phyloP scores from a whole-genome alignment of 2,329 filamentous ascomycete species.

The Bisporella sp. region DNA sequence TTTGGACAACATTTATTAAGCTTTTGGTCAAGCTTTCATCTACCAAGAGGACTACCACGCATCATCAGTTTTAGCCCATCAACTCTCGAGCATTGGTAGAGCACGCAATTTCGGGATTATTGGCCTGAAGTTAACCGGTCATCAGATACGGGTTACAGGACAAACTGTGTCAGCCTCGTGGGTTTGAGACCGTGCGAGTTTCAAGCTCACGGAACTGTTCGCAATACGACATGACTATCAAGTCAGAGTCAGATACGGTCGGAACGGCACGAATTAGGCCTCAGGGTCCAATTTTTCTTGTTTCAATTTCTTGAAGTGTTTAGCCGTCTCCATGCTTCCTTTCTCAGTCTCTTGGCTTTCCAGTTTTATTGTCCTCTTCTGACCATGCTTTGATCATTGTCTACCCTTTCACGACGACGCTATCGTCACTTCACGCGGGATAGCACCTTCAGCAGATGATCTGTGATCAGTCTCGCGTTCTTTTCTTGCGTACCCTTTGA shows the following conservation, averaged over 20 bases:
- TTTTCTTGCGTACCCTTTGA: constrained; percentile 1
- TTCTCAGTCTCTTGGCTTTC: not conserved
- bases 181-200: not conserved
- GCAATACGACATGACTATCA: not conserved
- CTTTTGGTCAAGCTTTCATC: too few relatives aligned
- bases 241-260: not conserved
- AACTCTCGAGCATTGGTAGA: too few relatives aligned
- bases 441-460: not conserved
- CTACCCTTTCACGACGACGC: not conserved
- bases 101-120: too few relatives aligned
- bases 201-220: not conserved
- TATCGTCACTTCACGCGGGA: not conserved
- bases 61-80: too few relatives aligned
- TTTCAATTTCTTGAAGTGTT: not conserved
- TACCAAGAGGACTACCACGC: too few relatives aligned
- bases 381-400: not conserved
- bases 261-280: not conserved
- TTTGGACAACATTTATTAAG: too few relatives aligned
- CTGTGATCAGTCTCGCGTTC: constrained; percentile 1
- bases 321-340: not conserved
- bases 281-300: not conserved
- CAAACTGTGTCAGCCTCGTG: not conserved
- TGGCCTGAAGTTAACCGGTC: too few relatives aligned
- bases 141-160: too few relatives aligned
- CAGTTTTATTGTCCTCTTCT: not conserved